These are phyloP conservation scores for Botryosphaeria dothidea DNA, from an alignment of 2,329 filamentous ascomycete species.

Conservation along the genomic window DNA sequence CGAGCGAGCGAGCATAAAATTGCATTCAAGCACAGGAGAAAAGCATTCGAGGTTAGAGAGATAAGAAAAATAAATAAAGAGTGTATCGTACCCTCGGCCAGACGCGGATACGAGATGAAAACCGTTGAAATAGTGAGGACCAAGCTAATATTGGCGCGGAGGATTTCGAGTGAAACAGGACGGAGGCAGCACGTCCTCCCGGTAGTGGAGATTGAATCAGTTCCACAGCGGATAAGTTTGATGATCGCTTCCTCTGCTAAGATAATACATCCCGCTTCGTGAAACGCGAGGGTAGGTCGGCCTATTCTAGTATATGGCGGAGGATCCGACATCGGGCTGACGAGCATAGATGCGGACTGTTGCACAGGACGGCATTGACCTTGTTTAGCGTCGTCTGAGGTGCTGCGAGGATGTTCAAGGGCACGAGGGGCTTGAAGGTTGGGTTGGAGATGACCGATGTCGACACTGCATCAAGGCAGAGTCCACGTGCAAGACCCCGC, in stretches of 20 bases:
- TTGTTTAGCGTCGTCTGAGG: background rate
- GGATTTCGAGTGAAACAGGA: background rate
- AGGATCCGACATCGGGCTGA: background rate
- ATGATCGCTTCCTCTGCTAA: background rate
- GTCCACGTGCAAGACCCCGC: slow-evolving; percentile 11
- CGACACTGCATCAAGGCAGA: background rate
- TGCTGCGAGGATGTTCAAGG: background rate
- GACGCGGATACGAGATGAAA: no score
- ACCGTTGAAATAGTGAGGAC: background rate
- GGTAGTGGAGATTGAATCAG: background rate
- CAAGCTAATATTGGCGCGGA: background rate
- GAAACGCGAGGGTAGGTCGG: background rate
- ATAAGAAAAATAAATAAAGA: no score
- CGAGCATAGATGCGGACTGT: background rate
- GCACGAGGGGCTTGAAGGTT: background rate
- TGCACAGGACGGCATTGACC: background rate
- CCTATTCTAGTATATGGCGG: background rate
- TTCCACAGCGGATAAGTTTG: background rate
- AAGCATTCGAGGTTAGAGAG: background rate
- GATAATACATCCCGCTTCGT: background rate
- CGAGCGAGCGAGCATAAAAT: background rate
- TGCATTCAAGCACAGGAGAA: background rate
- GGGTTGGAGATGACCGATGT: background rate
- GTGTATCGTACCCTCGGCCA: no score
- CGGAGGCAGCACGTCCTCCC: background rate